Base-by-base conservation (phyloP, 2,329 filamentous ascomycete genomes). In the Xylaria sp. region DNA sequence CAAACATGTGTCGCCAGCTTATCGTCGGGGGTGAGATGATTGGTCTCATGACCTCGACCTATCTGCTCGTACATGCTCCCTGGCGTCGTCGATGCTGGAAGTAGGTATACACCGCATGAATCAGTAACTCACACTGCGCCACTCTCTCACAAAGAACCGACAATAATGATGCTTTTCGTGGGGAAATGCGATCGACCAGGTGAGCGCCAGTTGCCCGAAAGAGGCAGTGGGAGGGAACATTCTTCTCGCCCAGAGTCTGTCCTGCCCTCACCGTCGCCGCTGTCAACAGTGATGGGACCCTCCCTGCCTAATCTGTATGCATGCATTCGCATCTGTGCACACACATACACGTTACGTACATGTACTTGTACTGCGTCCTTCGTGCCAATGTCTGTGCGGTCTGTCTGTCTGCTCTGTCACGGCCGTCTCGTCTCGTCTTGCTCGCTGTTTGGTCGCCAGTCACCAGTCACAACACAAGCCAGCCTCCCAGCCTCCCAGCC, bases 151-250 rank as follows among this genome's bases (percentile, higher is more conserved):
- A 34, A 35, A 8, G 47, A 9, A 13, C 34, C 2, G 3, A 13
- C 11, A 34, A 10, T 50, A 11, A 34, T 35, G 23, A 2, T 50
- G 16, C 39, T 54, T 52, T 19, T 57, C 49, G 53, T 35, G 59
- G 49, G 50, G 53, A 54, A 49, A 39, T 19, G 51, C 53, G 39
- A 48, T 34, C 49, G 49, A 35, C 19, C 4, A 23, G 5, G 51
- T 37, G 54, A 18, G 34, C 16, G 19, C 52, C 13, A 39, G 39
- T 37, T 61, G 19, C 61, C 59, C 39, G 39, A 61, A 63, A 2
- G 42, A 54, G 61, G 54, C 61, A 61, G 59, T 55, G 53, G 54
- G 59, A 49, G 37, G 18, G 60, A 56, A 53, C 35, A 35, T 51
- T 58, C 49, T 48, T 30, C 52, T 19, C 42, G 23, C 49, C 11